Evolutionary conservation across 176 grass and related monocot genomes (phyloP).

Genomic region (Cenchrus americanus): DNA sequence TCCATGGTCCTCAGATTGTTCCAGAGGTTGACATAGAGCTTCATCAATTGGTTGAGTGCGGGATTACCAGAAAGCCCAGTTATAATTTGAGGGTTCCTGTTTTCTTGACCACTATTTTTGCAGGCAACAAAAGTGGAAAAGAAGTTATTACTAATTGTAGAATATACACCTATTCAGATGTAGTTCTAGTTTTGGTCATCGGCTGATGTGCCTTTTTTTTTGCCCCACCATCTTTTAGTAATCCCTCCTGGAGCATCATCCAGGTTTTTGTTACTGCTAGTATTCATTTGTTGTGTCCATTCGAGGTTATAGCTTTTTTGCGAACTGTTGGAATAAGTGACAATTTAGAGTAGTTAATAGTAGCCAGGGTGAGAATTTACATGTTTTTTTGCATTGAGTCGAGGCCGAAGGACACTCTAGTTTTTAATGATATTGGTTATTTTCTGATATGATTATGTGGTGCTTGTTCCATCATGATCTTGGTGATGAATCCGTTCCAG

Average conservation of each 20-base stretch:
- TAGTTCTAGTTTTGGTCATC: conserved; percentile 45
- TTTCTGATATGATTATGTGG: background rate
- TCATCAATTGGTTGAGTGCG: conserved; percentile 26
- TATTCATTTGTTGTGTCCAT: conserved; percentile 35
- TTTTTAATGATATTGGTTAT: conserved; percentile 10
- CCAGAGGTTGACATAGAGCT: conserved; percentile 17
- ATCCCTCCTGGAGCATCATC: conserved; percentile 1
- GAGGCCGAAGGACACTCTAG: background rate
- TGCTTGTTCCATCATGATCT: background rate
- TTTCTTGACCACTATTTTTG: conserved; percentile 46
- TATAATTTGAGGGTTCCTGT: conserved; percentile 30
- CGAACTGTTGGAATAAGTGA: conserved; percentile 35
- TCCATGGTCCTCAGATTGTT: conserved; percentile 4
- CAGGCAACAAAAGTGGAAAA: conserved; percentile 11
- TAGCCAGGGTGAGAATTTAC: conserved; percentile 15
- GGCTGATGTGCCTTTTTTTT: conserved; percentile 38
- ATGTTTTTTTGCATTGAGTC: conserved; percentile 19
- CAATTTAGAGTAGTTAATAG: conserved; percentile 32
- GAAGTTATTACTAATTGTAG: conserved; percentile 54
- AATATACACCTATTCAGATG: conserved; percentile 44
- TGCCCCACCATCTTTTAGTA: background rate
- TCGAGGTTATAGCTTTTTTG: conserved; percentile 29
- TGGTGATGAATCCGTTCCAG: background rate
- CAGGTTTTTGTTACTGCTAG: conserved; percentile 26
- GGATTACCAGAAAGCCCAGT: conserved; percentile 37